Evolutionary conservation across 1,284 basidiomycete species (phyloP).

Genomic region (Pyrrhoderma noxium): DNA sequence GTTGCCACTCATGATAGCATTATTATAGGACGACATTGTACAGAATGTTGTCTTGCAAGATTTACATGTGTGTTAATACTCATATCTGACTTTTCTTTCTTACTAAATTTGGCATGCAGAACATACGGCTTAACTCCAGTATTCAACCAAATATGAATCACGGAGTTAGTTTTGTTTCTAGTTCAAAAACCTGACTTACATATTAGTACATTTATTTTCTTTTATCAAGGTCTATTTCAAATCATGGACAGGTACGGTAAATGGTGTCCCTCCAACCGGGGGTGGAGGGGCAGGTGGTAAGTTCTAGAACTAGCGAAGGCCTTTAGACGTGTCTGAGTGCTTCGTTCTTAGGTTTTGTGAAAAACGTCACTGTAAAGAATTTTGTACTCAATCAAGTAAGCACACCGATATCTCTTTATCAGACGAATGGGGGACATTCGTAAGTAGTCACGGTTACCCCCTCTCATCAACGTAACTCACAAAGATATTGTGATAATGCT

Average conservation of each 20-base stretch:
- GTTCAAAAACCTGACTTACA: too few species aligned
- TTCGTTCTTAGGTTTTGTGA: constrained; percentile 36
- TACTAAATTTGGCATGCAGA: constrained; percentile 24
- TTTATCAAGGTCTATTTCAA: constrained; percentile 62
- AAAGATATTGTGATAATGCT: too few species aligned
- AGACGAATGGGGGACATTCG: constrained; percentile 47
- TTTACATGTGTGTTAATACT: constrained; percentile 7
- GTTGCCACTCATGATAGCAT: not conserved
- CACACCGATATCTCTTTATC: constrained; percentile 41
- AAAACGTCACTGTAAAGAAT: constrained; percentile 41
- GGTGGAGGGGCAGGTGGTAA: constrained; percentile 54
- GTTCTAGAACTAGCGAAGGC: constrained; percentile 44
- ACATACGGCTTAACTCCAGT: constrained; percentile 37
- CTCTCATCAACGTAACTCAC: not conserved
- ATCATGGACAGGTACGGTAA: constrained; percentile 49
- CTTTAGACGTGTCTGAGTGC: constrained; percentile 20
- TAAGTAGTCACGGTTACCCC: constrained; percentile 18
- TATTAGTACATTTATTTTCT: too few species aligned
- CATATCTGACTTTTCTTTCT: not conserved
- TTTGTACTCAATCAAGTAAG: constrained; percentile 42
- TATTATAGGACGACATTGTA: constrained; percentile 44
- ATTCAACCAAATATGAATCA: constrained; percentile 50
- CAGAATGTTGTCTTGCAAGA: constrained; percentile 47
- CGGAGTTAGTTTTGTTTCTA: constrained; percentile 47
- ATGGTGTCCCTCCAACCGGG: constrained; percentile 53